Evolutionary conservation across 129 eudicot genomes (phyloP).

Genomic region (Pittosporum tobira): DNA sequence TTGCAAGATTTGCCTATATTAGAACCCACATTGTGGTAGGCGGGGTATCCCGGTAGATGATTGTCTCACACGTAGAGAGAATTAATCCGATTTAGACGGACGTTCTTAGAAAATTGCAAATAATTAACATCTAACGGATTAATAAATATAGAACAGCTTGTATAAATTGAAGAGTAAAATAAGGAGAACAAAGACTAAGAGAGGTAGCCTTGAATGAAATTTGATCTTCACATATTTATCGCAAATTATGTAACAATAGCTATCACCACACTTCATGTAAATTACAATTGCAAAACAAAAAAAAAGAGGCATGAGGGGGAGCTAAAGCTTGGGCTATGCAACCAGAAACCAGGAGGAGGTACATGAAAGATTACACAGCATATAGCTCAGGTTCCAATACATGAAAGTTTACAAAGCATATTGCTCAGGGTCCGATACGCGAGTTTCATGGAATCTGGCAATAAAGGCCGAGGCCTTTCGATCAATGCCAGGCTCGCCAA

Average conservation of each 20-base stretch:
- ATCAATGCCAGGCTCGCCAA: slow-evolving; percentile 26
- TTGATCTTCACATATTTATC: neutral
- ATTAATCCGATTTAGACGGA: no score
- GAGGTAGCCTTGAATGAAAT: neutral
- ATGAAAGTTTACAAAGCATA: no score
- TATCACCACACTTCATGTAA: neutral
- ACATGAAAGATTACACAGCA: neutral
- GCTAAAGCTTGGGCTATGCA: no score
- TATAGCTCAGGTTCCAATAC: neutral
- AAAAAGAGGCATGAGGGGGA: neutral
- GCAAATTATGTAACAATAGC: neutral
- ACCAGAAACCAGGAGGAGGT: neutral
- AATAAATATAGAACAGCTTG: no score
- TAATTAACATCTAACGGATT: no score
- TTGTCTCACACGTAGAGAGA: no score
- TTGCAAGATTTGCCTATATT: slow-evolving; percentile 30
- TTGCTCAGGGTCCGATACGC: neutral
- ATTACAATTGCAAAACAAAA: neutral
- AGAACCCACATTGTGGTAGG: neutral
- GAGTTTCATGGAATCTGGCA: slow-evolving; percentile 15
- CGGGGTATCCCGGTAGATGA: no score
- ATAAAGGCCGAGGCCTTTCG: slow-evolving; percentile 28
- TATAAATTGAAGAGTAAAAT: no score
- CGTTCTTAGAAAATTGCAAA: no score
- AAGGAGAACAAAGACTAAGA: no score